These are phyloP conservation scores for Leucosporidium yakuticum DNA, from an alignment of 768 basidiomycete genomes.

Conservation along the genomic window DNA sequence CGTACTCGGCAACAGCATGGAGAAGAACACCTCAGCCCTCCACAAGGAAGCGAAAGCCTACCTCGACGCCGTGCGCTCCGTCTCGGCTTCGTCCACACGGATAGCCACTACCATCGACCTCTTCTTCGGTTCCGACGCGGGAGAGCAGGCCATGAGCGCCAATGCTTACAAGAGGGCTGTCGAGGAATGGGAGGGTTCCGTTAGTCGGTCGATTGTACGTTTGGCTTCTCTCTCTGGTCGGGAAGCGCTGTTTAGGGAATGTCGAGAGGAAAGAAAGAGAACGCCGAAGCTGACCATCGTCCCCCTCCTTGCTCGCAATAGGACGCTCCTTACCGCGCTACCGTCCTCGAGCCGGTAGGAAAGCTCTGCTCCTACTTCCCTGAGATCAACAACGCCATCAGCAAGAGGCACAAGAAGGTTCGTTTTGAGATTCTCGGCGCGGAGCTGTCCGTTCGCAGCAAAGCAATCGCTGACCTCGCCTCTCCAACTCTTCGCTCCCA, in stretches of 20 bases:
- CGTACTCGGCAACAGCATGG: conserved; percentile 55
- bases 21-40: conserved; percentile 87
- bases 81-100: conserved; percentile 38
- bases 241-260: not conserved
- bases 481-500: not conserved
- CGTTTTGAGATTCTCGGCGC: not conserved
- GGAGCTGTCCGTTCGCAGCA: conserved; percentile 3
- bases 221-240: not conserved
- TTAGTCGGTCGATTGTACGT: conserved; percentile 76
- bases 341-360: conserved; percentile 88
- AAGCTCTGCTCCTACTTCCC: conserved; percentile 97
- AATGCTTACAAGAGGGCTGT: conserved; percentile 94
- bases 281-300: not conserved
- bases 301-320: conserved; percentile 39
- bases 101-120: conserved; percentile 62
- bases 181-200: conserved; percentile 81
- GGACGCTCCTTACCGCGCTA: conserved; percentile 91
- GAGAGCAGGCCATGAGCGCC: conserved; percentile 87
- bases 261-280: not conserved
- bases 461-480: too few species aligned
- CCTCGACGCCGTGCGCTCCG: conserved; percentile 88
- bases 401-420: conserved; percentile 95
- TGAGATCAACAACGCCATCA: conserved; percentile 82
- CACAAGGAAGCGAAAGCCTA: conserved; percentile 96
- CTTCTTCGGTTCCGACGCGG: conserved; percentile 69